Evolutionary conservation across 2,329 filamentous ascomycete species (phyloP).

Genomic region (Curvularia sp.): DNA sequence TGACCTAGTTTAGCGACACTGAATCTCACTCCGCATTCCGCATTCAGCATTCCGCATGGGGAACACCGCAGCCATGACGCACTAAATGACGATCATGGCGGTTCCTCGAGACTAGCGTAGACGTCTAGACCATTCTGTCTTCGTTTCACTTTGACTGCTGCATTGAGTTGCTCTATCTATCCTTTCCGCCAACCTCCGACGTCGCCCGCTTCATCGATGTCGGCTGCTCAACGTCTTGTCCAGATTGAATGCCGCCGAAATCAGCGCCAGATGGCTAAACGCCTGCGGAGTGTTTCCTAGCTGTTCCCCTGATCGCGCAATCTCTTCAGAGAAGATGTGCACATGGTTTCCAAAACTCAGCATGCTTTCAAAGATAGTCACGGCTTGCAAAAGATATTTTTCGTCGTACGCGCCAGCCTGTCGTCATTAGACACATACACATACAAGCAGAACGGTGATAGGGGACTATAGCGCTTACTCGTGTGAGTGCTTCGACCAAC

Average conservation of each 20-base stretch:
- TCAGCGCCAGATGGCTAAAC: conserved; percentile 77
- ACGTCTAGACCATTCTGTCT: conserved; percentile 12
- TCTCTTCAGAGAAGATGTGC: conserved; percentile 81
- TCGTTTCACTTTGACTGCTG: conserved; percentile 6
- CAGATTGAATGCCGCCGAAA: conserved; percentile 80
- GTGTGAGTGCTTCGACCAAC: conserved; percentile 79
- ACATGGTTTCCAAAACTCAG: conserved; percentile 78
- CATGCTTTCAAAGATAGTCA: conserved; percentile 80
- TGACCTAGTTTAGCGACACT: conserved; percentile 14
- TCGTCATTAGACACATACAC: conserved; percentile 15
- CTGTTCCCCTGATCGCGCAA: conserved; percentile 76
- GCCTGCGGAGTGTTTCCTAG: conserved; percentile 82
- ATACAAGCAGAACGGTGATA: background rate
- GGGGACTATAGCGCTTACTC: conserved; percentile 59
- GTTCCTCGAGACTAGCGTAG: conserved; percentile 13
- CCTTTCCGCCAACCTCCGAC: background rate
- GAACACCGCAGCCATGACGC: conserved; percentile 24
- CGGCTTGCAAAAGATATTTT: conserved; percentile 66
- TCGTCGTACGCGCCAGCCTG: conserved; percentile 62
- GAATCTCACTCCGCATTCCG: conserved; percentile 12
- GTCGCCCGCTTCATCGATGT: conserved; percentile 6
- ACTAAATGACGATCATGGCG: conserved; percentile 12
- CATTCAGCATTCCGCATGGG: conserved; percentile 9
- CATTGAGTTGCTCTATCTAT: conserved; percentile 1
- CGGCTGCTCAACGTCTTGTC: conserved; percentile 56